These are phyloP conservation scores for Fistulinella cinereoalba DNA, from an alignment of 1,284 basidiomycete species.

Conservation along the genomic window DNA sequence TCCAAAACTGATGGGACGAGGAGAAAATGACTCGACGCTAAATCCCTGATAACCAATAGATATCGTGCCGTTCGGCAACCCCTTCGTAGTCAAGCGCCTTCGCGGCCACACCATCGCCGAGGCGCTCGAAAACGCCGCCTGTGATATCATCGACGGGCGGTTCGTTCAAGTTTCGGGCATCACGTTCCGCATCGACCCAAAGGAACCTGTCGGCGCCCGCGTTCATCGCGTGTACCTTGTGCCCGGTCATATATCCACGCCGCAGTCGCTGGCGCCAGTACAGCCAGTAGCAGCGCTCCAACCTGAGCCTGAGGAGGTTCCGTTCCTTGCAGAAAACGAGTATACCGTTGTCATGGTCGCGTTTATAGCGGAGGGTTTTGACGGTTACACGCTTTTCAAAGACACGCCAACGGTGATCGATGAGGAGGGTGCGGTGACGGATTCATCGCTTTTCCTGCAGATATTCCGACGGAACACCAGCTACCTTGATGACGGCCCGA, in stretches of 20 bases:
- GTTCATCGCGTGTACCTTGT: slow-evolving; percentile 1
- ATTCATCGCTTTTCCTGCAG: slow-evolving; percentile 15
- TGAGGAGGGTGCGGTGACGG: slow-evolving; percentile 11
- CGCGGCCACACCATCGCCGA: background rate
- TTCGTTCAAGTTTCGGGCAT: slow-evolving; percentile 15
- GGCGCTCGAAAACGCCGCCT: slow-evolving; percentile 14
- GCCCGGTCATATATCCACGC: slow-evolving; percentile 1
- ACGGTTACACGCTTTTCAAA: slow-evolving; percentile 10
- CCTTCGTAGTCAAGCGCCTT: slow-evolving; percentile 9
- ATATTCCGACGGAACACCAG: slow-evolving; percentile 9
- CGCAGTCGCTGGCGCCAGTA: background rate
- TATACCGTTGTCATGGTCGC: slow-evolving; percentile 8
- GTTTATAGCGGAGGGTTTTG: slow-evolving; percentile 16
- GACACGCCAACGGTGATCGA: slow-evolving; percentile 1
- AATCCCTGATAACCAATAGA: slow-evolving; percentile 2
- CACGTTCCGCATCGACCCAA: slow-evolving; percentile 9
- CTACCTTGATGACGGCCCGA: slow-evolving; percentile 2
- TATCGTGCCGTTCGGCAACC: slow-evolving; percentile 11
- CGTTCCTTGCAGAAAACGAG: background rate
- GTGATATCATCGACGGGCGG: slow-evolving; percentile 14
- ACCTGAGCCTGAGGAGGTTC: background rate
- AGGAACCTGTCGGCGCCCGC: slow-evolving; percentile 7
- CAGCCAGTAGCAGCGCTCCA: too few relatives aligned
- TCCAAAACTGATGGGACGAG: too few relatives aligned
- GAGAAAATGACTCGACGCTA: too few relatives aligned